Conservation (phyloP, 495 filamentous ascomycete genomes). For the Penicillium malachiteum region DNA sequence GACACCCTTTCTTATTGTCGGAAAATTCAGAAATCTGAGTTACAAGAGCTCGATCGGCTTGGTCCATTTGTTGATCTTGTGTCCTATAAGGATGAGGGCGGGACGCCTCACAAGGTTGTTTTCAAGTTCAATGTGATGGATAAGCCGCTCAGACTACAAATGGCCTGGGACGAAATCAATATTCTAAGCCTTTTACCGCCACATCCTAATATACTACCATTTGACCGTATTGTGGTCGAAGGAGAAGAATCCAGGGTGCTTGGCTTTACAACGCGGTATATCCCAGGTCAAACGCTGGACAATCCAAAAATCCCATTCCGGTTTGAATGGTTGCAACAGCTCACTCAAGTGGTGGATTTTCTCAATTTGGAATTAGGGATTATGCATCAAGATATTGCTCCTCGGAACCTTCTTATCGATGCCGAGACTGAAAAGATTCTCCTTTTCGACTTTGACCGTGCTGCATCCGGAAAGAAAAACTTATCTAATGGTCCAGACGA, state of each 20-base stretch:
- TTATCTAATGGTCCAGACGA: constrained; percentile 31
- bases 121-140: constrained; percentile 23
- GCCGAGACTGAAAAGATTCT: constrained; percentile 30
- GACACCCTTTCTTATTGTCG: constrained; percentile 16
- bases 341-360: constrained; percentile 36
- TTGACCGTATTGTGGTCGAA: constrained; percentile 40
- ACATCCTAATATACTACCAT: constrained; percentile 34
- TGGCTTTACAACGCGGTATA: constrained; percentile 40
- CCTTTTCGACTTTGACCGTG: constrained; percentile 41
- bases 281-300: constrained; percentile 30
- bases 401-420: constrained; percentile 37
- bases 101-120: constrained; percentile 11
- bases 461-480: constrained; percentile 21
- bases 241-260: constrained; percentile 31
- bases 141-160: constrained; percentile 17
- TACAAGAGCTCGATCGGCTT: constrained; percentile 18
- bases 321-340: constrained; percentile 38
- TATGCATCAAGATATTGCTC: constrained; percentile 39
- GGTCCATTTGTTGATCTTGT: constrained; percentile 15
- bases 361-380: constrained; percentile 41
- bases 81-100: constrained; percentile 17
- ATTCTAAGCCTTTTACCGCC: constrained; percentile 28
- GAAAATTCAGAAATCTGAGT: constrained; percentile 6
- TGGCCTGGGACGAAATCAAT: constrained; percentile 38
- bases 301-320: constrained; percentile 27